These are phyloP conservation scores for Daldinia childiae DNA, from an alignment of 495 filamentous ascomycete genomes.

Conservation along the genomic window DNA sequence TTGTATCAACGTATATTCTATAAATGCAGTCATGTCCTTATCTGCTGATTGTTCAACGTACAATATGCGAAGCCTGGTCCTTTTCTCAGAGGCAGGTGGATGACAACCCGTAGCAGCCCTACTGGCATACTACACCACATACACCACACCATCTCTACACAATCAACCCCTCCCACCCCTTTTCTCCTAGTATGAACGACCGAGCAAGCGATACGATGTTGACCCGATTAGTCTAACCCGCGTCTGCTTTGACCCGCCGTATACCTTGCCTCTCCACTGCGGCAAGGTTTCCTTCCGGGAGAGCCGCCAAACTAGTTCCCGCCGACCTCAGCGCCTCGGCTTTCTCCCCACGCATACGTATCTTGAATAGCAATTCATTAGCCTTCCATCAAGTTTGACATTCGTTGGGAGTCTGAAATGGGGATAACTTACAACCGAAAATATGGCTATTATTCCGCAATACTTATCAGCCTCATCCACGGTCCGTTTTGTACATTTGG, in stretches of 20 bases:
- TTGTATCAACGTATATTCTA: conserved; percentile 30
- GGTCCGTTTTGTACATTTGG: conserved; percentile 9
- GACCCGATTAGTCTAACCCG: conserved; percentile 25
- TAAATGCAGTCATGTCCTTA: conserved; percentile 35
- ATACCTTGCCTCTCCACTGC: conserved; percentile 17
- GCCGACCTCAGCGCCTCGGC: conserved; percentile 47
- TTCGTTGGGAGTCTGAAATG: conserved; percentile 1
- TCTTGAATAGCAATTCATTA: conserved; percentile 47
- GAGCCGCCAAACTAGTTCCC: conserved; percentile 19
- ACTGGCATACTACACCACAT: conserved; percentile 2
- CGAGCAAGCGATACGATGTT: conserved; percentile 29
- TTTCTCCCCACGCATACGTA: conserved; percentile 66
- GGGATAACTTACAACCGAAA: conserved; percentile 73
- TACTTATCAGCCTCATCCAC: conserved; percentile 34
- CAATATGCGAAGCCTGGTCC: conserved; percentile 20
- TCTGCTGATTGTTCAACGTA: conserved; percentile 33
- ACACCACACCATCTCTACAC: conserved; percentile 1
- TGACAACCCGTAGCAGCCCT: conserved; percentile 12
- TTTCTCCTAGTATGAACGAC: conserved; percentile 5
- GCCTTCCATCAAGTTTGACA: background rate
- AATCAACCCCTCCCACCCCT: conserved; percentile 1
- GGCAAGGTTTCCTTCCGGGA: conserved; percentile 26
- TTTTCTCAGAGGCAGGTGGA: conserved; percentile 9
- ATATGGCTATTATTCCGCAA: conserved; percentile 63
- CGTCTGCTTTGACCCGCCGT: conserved; percentile 12